Evolutionary conservation across 192 early-diverging fungal species (phyloP).

Genomic region (Gamsiella multidivaricata): DNA sequence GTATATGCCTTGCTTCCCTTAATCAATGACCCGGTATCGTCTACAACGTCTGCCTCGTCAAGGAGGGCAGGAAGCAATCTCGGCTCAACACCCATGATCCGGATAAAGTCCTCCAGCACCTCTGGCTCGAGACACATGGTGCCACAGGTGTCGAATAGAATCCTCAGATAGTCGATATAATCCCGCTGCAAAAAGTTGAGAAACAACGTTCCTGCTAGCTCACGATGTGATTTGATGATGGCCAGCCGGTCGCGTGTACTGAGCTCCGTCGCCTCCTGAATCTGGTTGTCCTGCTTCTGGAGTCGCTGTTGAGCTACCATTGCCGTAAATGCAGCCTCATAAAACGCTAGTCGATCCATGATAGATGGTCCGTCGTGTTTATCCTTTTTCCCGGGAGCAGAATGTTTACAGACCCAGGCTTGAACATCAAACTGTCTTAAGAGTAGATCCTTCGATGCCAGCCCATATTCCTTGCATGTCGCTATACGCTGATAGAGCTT

Average conservation of each 20-base stretch:
- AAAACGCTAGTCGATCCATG: constrained; percentile 32
- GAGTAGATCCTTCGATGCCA: constrained; percentile 35
- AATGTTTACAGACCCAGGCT: constrained; percentile 27
- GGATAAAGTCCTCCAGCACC: constrained; percentile 42
- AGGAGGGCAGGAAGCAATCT: constrained; percentile 30
- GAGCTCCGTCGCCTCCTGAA: constrained; percentile 43
- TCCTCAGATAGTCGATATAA: constrained; percentile 43
- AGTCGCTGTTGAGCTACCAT: constrained; percentile 52
- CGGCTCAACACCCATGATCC: constrained; percentile 49
- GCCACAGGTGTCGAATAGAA: constrained; percentile 45
- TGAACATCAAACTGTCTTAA: constrained; percentile 51
- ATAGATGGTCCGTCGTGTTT: constrained; percentile 12
- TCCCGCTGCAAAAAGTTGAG: constrained; percentile 46
- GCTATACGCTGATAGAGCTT: constrained; percentile 42
- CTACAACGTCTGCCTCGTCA: constrained; percentile 19
- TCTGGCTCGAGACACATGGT: constrained; percentile 50
- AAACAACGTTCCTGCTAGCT: constrained; percentile 38
- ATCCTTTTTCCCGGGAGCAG: background rate
- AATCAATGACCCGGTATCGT: background rate
- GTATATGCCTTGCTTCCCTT: constrained; percentile 11
- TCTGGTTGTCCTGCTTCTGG: constrained; percentile 39
- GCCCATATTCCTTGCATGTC: constrained; percentile 34
- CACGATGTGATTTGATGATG: constrained; percentile 50
- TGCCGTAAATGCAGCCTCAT: constrained; percentile 42
- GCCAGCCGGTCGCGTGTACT: constrained; percentile 41